A percentile compares a stretch with the other conserved stretches of the same genome.
Conservation (phyloP, 768 basidiomycete species). For the Hebeloma cylindrosporum region DNA sequence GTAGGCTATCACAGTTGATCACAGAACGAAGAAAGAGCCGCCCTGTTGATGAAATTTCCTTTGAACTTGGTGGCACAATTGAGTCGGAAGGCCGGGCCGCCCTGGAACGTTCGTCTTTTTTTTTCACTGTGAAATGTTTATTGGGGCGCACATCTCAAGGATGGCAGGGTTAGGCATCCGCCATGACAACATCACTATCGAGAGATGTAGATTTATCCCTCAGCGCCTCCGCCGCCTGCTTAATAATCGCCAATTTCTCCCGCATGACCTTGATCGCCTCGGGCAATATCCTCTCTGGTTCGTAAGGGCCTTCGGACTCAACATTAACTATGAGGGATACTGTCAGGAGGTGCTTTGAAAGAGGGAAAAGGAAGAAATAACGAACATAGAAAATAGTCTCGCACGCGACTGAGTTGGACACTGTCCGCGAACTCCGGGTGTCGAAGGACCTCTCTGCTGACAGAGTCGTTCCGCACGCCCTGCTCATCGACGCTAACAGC, state of each 20-base stretch:
- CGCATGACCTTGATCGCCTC: slow-evolving; percentile 84
- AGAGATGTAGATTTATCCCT: slow-evolving; percentile 37
- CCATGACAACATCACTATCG: slow-evolving; percentile 56
- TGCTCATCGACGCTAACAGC: slow-evolving; percentile 60
- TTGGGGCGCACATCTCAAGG: no score
- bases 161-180: slow-evolving; percentile 12
- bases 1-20: no score
- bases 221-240: slow-evolving; percentile 58
- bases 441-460: slow-evolving; percentile 89
- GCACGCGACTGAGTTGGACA: slow-evolving; percentile 80
- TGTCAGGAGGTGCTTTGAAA: not conserved
- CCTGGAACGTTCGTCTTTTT: no score
- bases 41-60: no score
- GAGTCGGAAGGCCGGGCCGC: no score
- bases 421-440: slow-evolving; percentile 86
- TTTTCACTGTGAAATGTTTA: no score
- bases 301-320: slow-evolving; percentile 88
- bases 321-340: slow-evolving; percentile 65
- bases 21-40: no score
- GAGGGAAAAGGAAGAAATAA: not conserved
- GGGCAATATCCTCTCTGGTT: slow-evolving; percentile 77
- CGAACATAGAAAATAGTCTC: slow-evolving; percentile 90
- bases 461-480: slow-evolving; percentile 78
- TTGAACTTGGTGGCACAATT: no score
- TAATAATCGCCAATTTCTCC: slow-evolving; percentile 65